Evolutionary conservation across 2,329 filamentous ascomycete species (phyloP).

Genomic region (Monosporascus cannonballus): DNA sequence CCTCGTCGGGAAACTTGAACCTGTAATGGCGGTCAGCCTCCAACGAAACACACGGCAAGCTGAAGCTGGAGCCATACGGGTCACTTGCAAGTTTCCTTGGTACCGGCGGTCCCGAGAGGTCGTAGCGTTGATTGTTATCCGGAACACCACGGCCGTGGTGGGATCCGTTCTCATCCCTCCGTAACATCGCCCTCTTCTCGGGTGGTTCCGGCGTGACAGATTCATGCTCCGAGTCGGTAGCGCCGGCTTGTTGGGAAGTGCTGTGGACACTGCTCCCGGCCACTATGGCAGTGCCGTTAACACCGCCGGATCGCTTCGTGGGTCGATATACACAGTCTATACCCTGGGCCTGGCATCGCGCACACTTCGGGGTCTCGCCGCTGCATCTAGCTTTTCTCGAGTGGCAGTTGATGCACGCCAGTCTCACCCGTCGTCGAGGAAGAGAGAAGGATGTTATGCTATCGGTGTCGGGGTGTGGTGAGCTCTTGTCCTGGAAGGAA

Average conservation of each 20-base stretch:
- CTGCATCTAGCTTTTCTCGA: constrained; percentile 53
- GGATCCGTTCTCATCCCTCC: constrained; percentile 24
- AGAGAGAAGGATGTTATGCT: constrained; percentile 36
- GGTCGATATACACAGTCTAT: constrained; percentile 50
- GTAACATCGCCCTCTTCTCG: constrained; percentile 25
- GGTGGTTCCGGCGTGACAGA: constrained; percentile 27
- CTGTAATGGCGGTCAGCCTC: constrained; percentile 27
- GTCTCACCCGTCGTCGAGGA: constrained; percentile 47
- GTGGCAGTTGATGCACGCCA: constrained; percentile 53
- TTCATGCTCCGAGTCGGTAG: constrained; percentile 26
- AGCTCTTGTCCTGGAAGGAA: constrained; percentile 45
- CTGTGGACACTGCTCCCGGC: not conserved
- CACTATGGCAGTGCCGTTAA: constrained; percentile 13
- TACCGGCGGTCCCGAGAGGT: constrained; percentile 9
- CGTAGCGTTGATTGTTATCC: constrained; percentile 18
- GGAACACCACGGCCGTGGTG: constrained; percentile 24
- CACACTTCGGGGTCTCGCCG: constrained; percentile 50
- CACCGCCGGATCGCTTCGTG: constrained; percentile 24
- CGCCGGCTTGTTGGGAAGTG: constrained; percentile 14
- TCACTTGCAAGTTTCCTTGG: constrained; percentile 15
- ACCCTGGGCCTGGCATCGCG: constrained; percentile 44
- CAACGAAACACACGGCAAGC: constrained; percentile 4
- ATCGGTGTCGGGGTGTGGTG: constrained; percentile 25
- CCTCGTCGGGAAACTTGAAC: constrained; percentile 37
- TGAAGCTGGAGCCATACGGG: constrained; percentile 12